phyloP scores from a whole-genome alignment of 345 rosid genomes.

The Lagerstroemia speciosa region DNA sequence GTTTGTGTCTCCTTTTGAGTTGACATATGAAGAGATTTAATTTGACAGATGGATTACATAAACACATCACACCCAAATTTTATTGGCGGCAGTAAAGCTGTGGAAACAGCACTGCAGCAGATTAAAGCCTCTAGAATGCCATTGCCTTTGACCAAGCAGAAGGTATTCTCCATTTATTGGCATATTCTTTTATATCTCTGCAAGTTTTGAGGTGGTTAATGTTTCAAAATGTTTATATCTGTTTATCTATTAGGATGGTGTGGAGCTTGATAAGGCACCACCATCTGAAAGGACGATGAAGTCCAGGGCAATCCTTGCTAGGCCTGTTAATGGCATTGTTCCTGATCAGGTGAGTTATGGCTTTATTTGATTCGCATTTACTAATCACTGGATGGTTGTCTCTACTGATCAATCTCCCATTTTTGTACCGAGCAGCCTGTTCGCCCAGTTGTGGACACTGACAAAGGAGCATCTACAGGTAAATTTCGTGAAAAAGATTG shows the following conservation, averaged over 20 bases:
- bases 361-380: slow-evolving; percentile 2
- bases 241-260: slow-evolving; percentile 40
- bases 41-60: slow-evolving; percentile 86
- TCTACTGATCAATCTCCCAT: background rate
- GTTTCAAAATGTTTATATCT: slow-evolving; percentile 1
- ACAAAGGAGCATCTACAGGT: slow-evolving; percentile 65
- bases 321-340: slow-evolving; percentile 77
- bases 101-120: slow-evolving; percentile 66
- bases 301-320: slow-evolving; percentile 69
- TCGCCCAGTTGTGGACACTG: slow-evolving; percentile 47
- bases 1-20: background rate
- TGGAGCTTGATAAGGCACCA: slow-evolving; percentile 71
- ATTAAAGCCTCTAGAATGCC: slow-evolving; percentile 55
- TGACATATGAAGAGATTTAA: slow-evolving; percentile 1
- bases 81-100: slow-evolving; percentile 89
- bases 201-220: background rate
- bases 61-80: slow-evolving; percentile 92
- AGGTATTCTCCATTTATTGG: slow-evolving; percentile 35
- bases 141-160: slow-evolving; percentile 46
- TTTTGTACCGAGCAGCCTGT: slow-evolving; percentile 33
- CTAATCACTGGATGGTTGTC: background rate
- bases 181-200: background rate
- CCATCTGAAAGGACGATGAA: slow-evolving; percentile 56
- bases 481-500: background rate
- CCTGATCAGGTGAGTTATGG: slow-evolving; percentile 66